Percentiles rank a stretch among this genome's conserved stretches.
phyloP scores from a whole-genome alignment of 1,284 basidiomycete species.

The Papiliotrema laurentii region DNA sequence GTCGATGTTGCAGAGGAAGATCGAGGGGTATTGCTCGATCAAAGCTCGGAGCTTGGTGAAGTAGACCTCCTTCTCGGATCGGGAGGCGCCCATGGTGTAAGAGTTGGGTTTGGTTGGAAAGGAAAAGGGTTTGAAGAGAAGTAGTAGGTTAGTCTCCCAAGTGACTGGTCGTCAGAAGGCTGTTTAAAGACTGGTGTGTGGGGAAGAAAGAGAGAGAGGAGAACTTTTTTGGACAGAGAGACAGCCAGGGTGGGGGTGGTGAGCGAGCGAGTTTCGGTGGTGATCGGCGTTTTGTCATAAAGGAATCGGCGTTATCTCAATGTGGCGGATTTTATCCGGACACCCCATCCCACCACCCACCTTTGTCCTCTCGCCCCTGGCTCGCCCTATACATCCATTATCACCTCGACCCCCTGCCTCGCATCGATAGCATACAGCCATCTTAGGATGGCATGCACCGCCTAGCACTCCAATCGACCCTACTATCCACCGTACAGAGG shows the following conservation, averaged over 20 bases:
- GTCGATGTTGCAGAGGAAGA: constrained; percentile 99
- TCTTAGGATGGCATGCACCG: neutral
- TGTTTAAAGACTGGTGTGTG: constrained; percentile 47
- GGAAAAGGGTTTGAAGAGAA: constrained; percentile 4
- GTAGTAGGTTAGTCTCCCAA: constrained; percentile 42
- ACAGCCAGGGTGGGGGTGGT: constrained; percentile 1
- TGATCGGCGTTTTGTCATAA: neutral
- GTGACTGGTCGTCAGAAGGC: constrained; percentile 47
- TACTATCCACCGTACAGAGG: neutral
- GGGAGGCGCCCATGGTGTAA: constrained; percentile 80
- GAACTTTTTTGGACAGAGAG: constrained; percentile 4
- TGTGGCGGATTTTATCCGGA: constrained; percentile 12
- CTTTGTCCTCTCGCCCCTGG: neutral
- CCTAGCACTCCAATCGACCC: neutral
- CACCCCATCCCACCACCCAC: neutral
- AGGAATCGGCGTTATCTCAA: constrained; percentile 2
- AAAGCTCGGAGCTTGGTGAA: constrained; percentile 93
- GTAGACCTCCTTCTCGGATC: constrained; percentile 88
- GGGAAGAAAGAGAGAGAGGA: constrained; percentile 13
- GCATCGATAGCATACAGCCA: too few relatives aligned
- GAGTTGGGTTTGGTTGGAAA: constrained; percentile 18
- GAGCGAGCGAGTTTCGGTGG: neutral
- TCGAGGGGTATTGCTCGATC: constrained; percentile 84
- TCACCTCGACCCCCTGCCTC: neutral
- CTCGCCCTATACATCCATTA: neutral